Conservation (phyloP, 352 stramenopile species). For the Pythium folliculosum region DNA sequence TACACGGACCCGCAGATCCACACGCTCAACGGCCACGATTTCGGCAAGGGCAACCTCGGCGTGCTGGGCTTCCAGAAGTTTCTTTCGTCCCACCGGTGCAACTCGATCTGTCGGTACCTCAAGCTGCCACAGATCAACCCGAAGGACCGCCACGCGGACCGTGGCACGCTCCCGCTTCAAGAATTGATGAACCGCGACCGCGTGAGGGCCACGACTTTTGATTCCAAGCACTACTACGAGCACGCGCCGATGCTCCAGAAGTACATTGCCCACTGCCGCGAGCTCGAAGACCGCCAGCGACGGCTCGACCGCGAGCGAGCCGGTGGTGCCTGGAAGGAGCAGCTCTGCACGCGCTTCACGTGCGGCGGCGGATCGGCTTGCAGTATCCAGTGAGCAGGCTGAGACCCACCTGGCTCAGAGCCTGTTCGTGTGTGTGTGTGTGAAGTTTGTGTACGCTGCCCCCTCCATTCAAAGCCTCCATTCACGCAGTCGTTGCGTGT, state of each 20-base stretch:
- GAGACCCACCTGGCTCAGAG: no score
- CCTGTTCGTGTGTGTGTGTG: not conserved
- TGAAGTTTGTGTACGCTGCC: no score
- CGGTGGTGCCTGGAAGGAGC: constrained; percentile 14
- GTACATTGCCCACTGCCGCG: constrained; percentile 75
- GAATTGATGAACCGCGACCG: constrained; percentile 81
- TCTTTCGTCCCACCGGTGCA: constrained; percentile 85
- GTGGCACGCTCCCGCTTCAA: constrained; percentile 73
- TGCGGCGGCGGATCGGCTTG: constrained; percentile 15
- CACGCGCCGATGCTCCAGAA: constrained; percentile 86
- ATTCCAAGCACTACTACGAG: constrained; percentile 88
- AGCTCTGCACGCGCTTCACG: constrained; percentile 4
- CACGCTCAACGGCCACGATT: constrained; percentile 86
- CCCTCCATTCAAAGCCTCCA: not conserved
- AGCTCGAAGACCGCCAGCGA: constrained; percentile 36
- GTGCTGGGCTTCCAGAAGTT: constrained; percentile 88
- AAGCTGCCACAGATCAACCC: constrained; percentile 82
- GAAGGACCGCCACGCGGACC: constrained; percentile 74
- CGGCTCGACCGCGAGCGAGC: constrained; percentile 15
- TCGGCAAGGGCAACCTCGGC: constrained; percentile 87
- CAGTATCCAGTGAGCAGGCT: constrained; percentile 19
- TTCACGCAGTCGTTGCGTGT: no score
- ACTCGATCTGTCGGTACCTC: constrained; percentile 87
- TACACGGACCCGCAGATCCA: constrained; percentile 96
- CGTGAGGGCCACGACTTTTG: constrained; percentile 70